Conservation (phyloP, 2,329 filamentous ascomycete genomes). For the Ophiobolus disseminans region DNA sequence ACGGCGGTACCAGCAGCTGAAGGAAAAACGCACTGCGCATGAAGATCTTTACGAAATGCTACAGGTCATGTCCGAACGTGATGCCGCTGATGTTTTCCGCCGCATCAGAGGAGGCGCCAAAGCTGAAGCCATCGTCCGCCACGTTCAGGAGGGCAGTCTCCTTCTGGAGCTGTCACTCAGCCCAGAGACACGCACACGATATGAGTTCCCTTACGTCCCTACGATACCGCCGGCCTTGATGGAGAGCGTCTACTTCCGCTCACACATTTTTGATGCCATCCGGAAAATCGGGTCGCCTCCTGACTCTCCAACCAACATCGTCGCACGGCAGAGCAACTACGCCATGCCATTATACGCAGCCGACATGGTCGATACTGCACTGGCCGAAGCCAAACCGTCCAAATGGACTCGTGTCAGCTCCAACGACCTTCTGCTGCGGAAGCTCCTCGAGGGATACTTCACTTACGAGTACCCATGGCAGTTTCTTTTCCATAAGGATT, state of each 20-base stretch:
- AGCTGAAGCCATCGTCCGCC: slow-evolving; percentile 13
- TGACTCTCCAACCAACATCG: not conserved
- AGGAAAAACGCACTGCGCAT: slow-evolving; percentile 10
- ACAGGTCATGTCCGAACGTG: slow-evolving; percentile 14
- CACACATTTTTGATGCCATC: slow-evolving; percentile 14
- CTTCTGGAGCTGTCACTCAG: slow-evolving; percentile 17
- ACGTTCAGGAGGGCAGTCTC: slow-evolving; percentile 17
- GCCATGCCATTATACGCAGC: slow-evolving; percentile 23
- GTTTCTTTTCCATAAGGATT: slow-evolving; percentile 22
- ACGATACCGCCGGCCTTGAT: slow-evolving; percentile 11
- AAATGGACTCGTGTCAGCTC: slow-evolving; percentile 25
- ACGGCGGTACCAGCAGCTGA: slow-evolving; percentile 13
- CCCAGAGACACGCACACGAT: slow-evolving; percentile 20
- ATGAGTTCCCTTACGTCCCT: slow-evolving; percentile 20
- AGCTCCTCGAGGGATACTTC: slow-evolving; percentile 20
- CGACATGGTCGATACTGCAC: slow-evolving; percentile 21
- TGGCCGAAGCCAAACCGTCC: slow-evolving; percentile 18
- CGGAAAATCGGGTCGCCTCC: too few species aligned
- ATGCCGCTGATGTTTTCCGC: slow-evolving; percentile 17
- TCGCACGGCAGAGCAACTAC: slow-evolving; percentile 13
- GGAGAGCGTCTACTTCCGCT: slow-evolving; percentile 16
- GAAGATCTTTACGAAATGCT: slow-evolving; percentile 20
- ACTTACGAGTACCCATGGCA: slow-evolving; percentile 15
- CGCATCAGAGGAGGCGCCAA: slow-evolving; percentile 22
- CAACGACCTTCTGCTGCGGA: slow-evolving; percentile 22